These are phyloP conservation scores for Sporothrix variecibatus DNA, from an alignment of 2,329 filamentous ascomycete species.

Conservation along the genomic window DNA sequence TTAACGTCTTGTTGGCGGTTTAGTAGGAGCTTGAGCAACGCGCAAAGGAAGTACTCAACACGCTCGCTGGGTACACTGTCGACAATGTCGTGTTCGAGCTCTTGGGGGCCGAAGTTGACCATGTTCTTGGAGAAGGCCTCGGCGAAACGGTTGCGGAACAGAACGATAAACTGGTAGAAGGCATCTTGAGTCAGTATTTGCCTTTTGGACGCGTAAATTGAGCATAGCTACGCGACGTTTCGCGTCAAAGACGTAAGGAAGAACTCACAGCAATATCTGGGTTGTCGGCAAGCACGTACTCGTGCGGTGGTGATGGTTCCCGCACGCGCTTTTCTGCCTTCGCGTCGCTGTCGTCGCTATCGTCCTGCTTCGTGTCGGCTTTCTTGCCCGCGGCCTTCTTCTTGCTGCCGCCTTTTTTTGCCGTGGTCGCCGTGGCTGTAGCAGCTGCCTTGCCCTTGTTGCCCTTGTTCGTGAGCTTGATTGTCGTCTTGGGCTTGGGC, in stretches of 20 bases:
- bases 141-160: constrained; percentile 93
- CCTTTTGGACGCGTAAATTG: constrained; percentile 22
- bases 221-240: constrained; percentile 50
- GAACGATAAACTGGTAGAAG: constrained; percentile 81
- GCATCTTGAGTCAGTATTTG: constrained; percentile 37
- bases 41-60: constrained; percentile 86
- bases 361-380: constrained; percentile 13
- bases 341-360: constrained; percentile 58
- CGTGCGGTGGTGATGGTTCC: constrained; percentile 83
- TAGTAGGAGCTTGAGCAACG: constrained; percentile 80
- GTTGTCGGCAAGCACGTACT: constrained; percentile 87
- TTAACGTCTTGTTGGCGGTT: constrained; percentile 99
- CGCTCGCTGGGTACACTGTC: constrained; percentile 78
- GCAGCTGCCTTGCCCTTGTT: constrained; percentile 34
- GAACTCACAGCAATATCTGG: constrained; percentile 84
- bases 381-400: not conserved
- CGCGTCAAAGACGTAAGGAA: constrained; percentile 48
- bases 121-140: constrained; percentile 87
- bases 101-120: constrained; percentile 89
- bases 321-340: constrained; percentile 71
- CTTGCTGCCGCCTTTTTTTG: constrained; percentile 19
- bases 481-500: constrained; percentile 43
- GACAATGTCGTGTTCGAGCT: constrained; percentile 83
- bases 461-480: constrained; percentile 27
- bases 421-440: constrained; percentile 37